These are phyloP conservation scores for Magnolia kwangsiensis DNA, from an alignment of 164 flowering plant genomes.

Conservation along the genomic window DNA sequence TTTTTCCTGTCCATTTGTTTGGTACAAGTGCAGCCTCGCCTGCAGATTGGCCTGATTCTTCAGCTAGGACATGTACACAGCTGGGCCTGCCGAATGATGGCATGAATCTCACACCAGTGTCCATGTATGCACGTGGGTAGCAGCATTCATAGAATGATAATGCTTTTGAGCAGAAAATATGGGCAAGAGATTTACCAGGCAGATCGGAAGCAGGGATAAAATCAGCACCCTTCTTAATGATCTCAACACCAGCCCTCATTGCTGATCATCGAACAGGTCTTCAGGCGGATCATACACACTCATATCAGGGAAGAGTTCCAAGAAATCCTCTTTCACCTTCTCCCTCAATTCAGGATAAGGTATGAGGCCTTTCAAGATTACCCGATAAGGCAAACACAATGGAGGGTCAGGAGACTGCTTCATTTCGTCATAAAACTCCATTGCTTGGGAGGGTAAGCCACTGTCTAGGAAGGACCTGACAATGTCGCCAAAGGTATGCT, in stretches of 20 bases:
- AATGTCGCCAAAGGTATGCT: conserved; percentile 88
- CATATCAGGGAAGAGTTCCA: conserved; percentile 84
- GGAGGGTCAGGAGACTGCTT: conserved; percentile 81
- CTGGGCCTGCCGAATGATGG: no score
- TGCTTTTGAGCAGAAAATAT: no score
- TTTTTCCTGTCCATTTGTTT: no score
- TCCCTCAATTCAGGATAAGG: conserved; percentile 90
- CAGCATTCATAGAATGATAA: no score
- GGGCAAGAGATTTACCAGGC: background rate
- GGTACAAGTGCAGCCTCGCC: no score
- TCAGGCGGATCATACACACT: conserved; percentile 83
- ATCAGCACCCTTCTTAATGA: conserved; percentile 22
- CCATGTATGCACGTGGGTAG: no score
- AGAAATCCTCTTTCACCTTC: conserved; percentile 84
- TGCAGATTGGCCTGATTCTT: no score
- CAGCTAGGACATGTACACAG: no score
- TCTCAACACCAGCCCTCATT: conserved; percentile 29
- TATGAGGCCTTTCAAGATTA: conserved; percentile 83
- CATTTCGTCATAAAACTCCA: conserved; percentile 88
- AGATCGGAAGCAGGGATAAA: background rate
- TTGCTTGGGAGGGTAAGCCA: conserved; percentile 68
- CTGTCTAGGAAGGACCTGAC: conserved; percentile 67
- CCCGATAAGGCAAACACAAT: conserved; percentile 73
- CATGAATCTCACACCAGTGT: no score
- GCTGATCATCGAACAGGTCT: conserved; percentile 59